Evolutionary conservation across 2,329 filamentous ascomycete species (phyloP).

Genomic region (Nakataea oryzae): DNA sequence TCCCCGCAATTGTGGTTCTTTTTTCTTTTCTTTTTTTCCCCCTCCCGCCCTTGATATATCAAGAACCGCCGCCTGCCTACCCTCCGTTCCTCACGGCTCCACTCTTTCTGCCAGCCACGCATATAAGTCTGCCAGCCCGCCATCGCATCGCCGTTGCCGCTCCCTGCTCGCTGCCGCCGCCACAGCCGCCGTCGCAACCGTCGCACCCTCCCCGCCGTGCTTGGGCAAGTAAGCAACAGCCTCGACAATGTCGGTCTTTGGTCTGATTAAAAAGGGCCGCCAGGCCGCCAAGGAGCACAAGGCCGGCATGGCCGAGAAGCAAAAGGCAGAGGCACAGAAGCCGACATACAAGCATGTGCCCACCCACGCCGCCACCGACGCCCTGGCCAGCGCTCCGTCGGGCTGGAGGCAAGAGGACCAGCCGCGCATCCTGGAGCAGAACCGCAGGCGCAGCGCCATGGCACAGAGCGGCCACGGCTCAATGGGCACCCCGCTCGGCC

Average conservation of each 20-base stretch:
- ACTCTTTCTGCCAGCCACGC: background rate
- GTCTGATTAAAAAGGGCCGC: constrained; percentile 37
- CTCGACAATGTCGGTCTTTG: constrained; percentile 44
- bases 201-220: background rate
- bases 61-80: background rate
- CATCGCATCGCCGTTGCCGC: no score
- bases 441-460: constrained; percentile 37
- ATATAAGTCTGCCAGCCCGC: background rate
- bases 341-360: constrained; percentile 48
- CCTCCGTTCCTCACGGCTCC: background rate
- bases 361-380: constrained; percentile 51
- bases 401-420: constrained; percentile 38
- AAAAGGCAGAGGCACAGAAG: constrained; percentile 28
- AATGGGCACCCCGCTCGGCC: constrained; percentile 12
- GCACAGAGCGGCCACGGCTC: constrained; percentile 19
- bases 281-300: constrained; percentile 45
- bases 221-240: background rate
- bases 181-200: background rate
- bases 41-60: background rate
- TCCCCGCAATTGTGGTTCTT: background rate
- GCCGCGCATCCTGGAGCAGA: constrained; percentile 36
- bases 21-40: no score
- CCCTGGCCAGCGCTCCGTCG: constrained; percentile 41
- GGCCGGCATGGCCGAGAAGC: constrained; percentile 34
- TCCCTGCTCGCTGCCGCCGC: no score